Base-by-base conservation (phyloP, 768 basidiomycete species). In the Lactifluus hygrophoroides region DNA sequence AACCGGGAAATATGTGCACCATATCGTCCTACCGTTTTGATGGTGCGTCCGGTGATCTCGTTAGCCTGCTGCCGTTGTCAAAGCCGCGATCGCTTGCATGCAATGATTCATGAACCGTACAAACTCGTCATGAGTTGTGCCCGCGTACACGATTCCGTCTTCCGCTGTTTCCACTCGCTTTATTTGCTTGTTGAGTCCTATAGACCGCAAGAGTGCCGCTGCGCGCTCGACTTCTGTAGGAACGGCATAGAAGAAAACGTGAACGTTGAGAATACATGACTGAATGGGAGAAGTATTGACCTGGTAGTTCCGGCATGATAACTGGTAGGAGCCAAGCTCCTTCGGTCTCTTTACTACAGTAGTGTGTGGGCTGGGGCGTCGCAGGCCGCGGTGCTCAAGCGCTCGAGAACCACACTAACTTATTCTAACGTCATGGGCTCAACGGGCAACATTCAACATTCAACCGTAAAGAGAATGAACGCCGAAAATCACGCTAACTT, bases 221-320 rank as follows among this genome's bases (percentile, higher is more conserved):
- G 88, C 86, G 28, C 81, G 72, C 69, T 90, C 82, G 3, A 90
- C 88, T 68, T 90, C 88, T 86, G 64, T 14, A 52, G 27, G 14
- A 42, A 8, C 17, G 5, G 9, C 23, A 19, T 11, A 21, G n/a
- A 5, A 21, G 28, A 60, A 28, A 35, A 51, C n/a, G 17, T 10
- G 35, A 10, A 8, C 9, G n/a, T 27, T 38, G 27, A 19, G 32
- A 27, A n/a, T 5, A 34, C 7, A n/a, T 17, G 3, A 2, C 25
- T 27, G 35, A 11, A 42, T 17, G 37, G 21, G 11, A 45, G 48
- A 28, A 19, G 28, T 7, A 56, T 32, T 11, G 7, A 60, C 59
- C 63, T 35, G 54, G 62, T n/a, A 62, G 45, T 35, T 63, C 60
- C 16, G 62, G 62, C 62, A 56, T 58, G 38, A 56, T 16, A 5